A percentile compares a stretch with the other conserved stretches of the same genome.
Conservation (phyloP, 176 grass and related monocot genomes). For the Pontederia crassipes region DNA sequence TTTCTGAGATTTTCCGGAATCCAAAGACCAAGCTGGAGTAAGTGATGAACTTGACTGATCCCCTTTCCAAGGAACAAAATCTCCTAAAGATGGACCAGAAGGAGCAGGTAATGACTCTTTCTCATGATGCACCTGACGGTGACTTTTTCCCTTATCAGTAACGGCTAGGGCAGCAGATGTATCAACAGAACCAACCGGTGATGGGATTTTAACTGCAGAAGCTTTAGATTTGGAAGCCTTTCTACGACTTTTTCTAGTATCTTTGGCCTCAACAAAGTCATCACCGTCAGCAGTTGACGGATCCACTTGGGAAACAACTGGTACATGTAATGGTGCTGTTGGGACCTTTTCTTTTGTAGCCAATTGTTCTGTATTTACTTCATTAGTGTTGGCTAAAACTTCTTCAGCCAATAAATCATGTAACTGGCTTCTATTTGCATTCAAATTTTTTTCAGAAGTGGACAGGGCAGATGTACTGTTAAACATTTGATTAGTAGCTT, state of each 20-base stretch:
- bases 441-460: conserved; percentile 29
- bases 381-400: conserved; percentile 54
- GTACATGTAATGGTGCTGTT: conserved; percentile 27
- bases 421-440: conserved; percentile 53
- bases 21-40: conserved; percentile 76
- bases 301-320: conserved; percentile 22
- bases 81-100: conserved; percentile 65
- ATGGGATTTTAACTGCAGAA: conserved; percentile 38
- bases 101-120: conserved; percentile 51
- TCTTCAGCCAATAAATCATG: conserved; percentile 92
- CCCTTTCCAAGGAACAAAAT: conserved; percentile 92
- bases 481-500: conserved; percentile 21
- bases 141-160: conserved; percentile 42
- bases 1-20: conserved; percentile 58
- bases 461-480: conserved; percentile 1
- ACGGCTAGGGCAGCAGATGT: conserved; percentile 25
- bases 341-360: conserved; percentile 27
- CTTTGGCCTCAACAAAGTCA: conserved; percentile 98
- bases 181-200: conserved; percentile 40
- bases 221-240: conserved; percentile 68
- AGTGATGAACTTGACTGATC: conserved; percentile 43
- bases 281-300: conserved; percentile 41
- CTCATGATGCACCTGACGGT: conserved; percentile 44
- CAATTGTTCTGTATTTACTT: conserved; percentile 36
- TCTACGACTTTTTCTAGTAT: conserved; percentile 82